Evolutionary conservation across 73 alveolate genomes (phyloP).

Genomic region (Stentor coeruleus): DNA sequence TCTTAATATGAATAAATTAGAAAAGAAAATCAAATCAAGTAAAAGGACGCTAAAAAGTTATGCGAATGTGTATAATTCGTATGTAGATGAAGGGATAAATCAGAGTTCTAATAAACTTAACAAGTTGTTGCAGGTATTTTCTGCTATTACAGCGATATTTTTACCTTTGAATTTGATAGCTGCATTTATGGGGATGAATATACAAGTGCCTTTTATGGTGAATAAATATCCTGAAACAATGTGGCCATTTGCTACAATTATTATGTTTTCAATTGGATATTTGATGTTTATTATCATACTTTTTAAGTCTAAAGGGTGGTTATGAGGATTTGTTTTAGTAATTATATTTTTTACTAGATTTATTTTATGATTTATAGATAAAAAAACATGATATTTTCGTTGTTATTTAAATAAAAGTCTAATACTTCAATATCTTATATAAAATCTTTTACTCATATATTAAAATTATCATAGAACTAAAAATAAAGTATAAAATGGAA

Average conservation of each 20-base stretch:
- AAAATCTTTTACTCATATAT: too few species aligned
- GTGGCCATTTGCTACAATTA: not conserved
- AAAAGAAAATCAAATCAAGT: not conserved
- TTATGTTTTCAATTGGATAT: not conserved
- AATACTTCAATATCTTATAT: too few species aligned
- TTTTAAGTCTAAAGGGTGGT: not conserved
- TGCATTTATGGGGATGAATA: conserved; percentile 17
- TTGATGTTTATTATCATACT: not conserved
- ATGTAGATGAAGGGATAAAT: conserved; percentile 14
- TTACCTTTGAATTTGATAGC: conserved; percentile 21
- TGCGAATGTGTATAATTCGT: not conserved
- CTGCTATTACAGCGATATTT: conserved; percentile 16
- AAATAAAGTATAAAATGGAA: not conserved
- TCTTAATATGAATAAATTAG: not conserved
- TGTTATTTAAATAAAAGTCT: too few species aligned
- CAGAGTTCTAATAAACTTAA: not conserved
- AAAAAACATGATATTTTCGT: too few species aligned
- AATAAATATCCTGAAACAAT: not conserved
- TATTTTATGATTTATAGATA: too few species aligned
- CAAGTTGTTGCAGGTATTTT: conserved; percentile 9
- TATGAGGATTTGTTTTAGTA: not conserved
- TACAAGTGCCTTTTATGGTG: not conserved
- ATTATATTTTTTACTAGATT: too few species aligned
- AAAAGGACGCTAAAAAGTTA: not conserved
- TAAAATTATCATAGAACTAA: too few species aligned